Conservation (phyloP, 371 early-diverging fungal species). For the Mucor mucedo region DNA sequence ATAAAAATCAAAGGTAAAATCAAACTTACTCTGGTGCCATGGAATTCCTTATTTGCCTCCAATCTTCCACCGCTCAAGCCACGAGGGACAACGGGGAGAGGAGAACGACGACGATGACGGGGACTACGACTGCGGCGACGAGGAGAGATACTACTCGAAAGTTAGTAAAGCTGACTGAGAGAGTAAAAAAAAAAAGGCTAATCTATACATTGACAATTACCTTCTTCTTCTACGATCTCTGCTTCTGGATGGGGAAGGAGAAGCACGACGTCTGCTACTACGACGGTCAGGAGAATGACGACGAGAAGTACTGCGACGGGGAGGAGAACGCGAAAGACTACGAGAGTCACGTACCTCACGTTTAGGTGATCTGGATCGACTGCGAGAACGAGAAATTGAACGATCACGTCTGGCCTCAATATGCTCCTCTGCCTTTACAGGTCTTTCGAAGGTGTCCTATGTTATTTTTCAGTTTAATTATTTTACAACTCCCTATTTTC, state of each 20-base stretch:
- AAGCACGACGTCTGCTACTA: slow-evolving; percentile 28
- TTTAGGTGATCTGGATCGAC: slow-evolving; percentile 29
- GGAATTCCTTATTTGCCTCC: slow-evolving; percentile 47
- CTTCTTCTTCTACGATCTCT: slow-evolving; percentile 39
- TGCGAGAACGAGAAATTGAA: slow-evolving; percentile 35
- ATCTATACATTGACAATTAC: slow-evolving; percentile 13
- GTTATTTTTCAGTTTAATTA: not conserved
- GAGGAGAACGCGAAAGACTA: slow-evolving; percentile 33
- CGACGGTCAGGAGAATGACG: slow-evolving; percentile 30
- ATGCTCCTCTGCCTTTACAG: slow-evolving; percentile 15
- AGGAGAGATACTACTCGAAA: slow-evolving; percentile 24
- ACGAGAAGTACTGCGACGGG: slow-evolving; percentile 37
- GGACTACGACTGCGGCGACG: slow-evolving; percentile 43
- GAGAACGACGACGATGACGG: slow-evolving; percentile 33
- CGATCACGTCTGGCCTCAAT: slow-evolving; percentile 13
- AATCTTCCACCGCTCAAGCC: slow-evolving; percentile 9
- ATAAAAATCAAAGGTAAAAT: slow-evolving; percentile 8
- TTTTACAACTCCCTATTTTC: too few relatives aligned
- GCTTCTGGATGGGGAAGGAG: slow-evolving; percentile 42
- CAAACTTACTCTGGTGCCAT: slow-evolving; percentile 42
- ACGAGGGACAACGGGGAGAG: slow-evolving; percentile 4
- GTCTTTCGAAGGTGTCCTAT: slow-evolving; percentile 17
- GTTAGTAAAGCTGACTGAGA: not conserved
- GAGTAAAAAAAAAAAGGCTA: not conserved
- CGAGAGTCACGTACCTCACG: slow-evolving; percentile 16